Conservation (phyloP, 2,329 filamentous ascomycete species). For the Plenodomus tracheiphilus region DNA sequence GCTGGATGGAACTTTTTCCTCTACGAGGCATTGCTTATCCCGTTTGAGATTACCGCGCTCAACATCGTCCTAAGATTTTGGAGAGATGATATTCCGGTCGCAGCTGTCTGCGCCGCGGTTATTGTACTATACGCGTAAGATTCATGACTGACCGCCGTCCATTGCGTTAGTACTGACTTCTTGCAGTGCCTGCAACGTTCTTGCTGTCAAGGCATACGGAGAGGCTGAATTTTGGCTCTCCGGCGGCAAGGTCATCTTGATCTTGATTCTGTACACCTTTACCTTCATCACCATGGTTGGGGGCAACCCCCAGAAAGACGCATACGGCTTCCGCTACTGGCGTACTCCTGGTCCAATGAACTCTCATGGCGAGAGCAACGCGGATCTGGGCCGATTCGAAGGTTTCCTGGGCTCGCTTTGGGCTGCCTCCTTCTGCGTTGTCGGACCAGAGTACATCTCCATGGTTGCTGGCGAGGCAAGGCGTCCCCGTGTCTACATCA, state of each 20-base stretch:
- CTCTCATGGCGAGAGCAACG: constrained; percentile 18
- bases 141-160: not conserved
- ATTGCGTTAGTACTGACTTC: constrained; percentile 14
- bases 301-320: constrained; percentile 48
- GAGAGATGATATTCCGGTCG: constrained; percentile 52
- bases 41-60: constrained; percentile 56
- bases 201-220: constrained; percentile 52
- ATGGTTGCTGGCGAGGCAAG: constrained; percentile 54
- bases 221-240: constrained; percentile 53
- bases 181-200: constrained; percentile 50
- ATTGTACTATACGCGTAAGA: constrained; percentile 50
- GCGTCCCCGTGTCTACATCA: constrained; percentile 51
- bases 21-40: constrained; percentile 56
- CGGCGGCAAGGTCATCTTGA: constrained; percentile 51
- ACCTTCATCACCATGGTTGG: constrained; percentile 53
- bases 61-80: constrained; percentile 45
- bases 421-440: constrained; percentile 52
- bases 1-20: constrained; percentile 58
- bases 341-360: constrained; percentile 42
- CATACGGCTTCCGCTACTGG: constrained; percentile 53
- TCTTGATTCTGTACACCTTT: constrained; percentile 51
- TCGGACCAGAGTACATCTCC: constrained; percentile 54
- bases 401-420: constrained; percentile 46
- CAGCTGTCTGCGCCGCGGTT: constrained; percentile 46
- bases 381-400: constrained; percentile 36